Evolutionary conservation across 768 basidiomycete genomes (phyloP).

Genomic region (Lactifluus piperatus): DNA sequence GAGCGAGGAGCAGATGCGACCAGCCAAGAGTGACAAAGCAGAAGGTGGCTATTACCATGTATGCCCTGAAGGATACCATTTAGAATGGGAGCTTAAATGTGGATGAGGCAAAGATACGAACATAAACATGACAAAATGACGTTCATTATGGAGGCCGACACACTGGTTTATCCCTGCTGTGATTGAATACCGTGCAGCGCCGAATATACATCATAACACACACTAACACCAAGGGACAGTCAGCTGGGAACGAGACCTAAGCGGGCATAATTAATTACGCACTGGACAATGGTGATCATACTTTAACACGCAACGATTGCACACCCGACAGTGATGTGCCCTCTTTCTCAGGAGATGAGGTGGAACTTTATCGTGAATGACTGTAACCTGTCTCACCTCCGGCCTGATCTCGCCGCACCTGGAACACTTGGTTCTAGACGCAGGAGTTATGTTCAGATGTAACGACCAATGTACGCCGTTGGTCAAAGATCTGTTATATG

Average conservation of each 20-base stretch:
- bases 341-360: constrained; percentile 40
- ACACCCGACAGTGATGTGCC: constrained; percentile 89
- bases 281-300: constrained; percentile 91
- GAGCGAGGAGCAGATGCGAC: constrained; percentile 43
- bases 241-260: background rate
- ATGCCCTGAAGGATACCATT: constrained; percentile 42
- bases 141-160: constrained; percentile 90
- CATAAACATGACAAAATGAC: constrained; percentile 96
- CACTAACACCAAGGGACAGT: background rate
- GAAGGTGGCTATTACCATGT: constrained; percentile 66
- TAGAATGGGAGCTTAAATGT: background rate
- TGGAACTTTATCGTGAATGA: background rate
- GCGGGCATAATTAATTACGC: constrained; percentile 29
- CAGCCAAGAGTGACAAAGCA: constrained; percentile 60
- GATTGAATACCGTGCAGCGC: background rate
- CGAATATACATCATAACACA: constrained; percentile 6
- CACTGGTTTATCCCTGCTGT: constrained; percentile 90
- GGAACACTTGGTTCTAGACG: constrained; percentile 22
- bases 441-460: constrained; percentile 43
- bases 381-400: constrained; percentile 5
- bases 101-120: constrained; percentile 30
- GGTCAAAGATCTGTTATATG: constrained; percentile 24
- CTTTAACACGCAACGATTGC: constrained; percentile 82
- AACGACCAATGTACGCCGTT: constrained; percentile 45
- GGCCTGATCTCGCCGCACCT: constrained; percentile 17